Base-by-base conservation (phyloP, 2,329 filamentous ascomycete genomes). In the Sporothrix humicola region DNA sequence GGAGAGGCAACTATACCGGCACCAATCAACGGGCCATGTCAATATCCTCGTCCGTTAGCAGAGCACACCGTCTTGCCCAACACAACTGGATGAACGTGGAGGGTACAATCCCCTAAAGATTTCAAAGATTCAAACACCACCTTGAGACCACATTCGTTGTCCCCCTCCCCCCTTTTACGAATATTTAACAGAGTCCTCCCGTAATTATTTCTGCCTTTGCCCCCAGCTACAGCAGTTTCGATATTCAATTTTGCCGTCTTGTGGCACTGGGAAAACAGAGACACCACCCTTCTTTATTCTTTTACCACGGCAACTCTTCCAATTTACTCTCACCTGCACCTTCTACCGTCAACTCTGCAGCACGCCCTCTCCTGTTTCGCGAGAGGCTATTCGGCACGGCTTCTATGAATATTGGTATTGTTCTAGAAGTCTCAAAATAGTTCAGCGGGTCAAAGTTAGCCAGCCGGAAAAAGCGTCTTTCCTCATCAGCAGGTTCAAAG, bases 21-120 rank as follows among this genome's bases (percentile, higher is more conserved):
- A 63, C 73, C 74, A 73, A 75, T 74, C 73, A 73, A 70, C 48
- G 48, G 71, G 65, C 65, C 59, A 75, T 75, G 65, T 72, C 65
- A 69, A 73, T 61, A 46, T 20, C 50, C 42, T 44, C 68, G 17
- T 54, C 42, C 58, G 20, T 42, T 59, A 69, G 37, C 69, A 70
- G 50, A 73, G 50, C 23, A 59, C 72, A 59, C 71, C 58, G 17
- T 70, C 56, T 63, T 75, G 23, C 66, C 50, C 50, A 61, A 59
- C 23, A 46, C 15, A 44, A 52, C 46, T 61, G 20, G 69, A 48
- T 50, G 48, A 44, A 50, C 17, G 42, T 37, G 56, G 42, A 71
- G 56, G 54, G 42, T 17, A 4, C 26, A 5, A 48, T 66, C 46
- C 56, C 31, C 20, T 63, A 61, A 26, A 37, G 23, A 61, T 37